Base-by-base conservation (phyloP, 2,329 filamentous ascomycete genomes). In the Venturia nashicola region DNA sequence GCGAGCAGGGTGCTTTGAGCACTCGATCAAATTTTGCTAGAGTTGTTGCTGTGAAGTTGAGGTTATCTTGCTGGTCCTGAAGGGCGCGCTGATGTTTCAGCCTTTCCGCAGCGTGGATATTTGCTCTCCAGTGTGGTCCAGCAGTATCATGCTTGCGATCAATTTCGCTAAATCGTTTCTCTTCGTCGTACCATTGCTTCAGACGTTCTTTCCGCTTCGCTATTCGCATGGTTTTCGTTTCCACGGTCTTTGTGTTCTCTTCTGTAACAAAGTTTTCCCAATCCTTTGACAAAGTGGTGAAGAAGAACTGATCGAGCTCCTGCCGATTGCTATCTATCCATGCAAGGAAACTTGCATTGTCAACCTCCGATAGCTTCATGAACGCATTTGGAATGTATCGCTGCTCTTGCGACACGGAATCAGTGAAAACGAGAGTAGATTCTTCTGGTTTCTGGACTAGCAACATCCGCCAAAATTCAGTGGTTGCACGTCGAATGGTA, bases 41-140 rank as follows among this genome's bases (percentile, higher is more conserved):
- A 0, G 87, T 83, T 0, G 89, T 85, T 51, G 85, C 84, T 66
- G 95, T 83, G 71, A 91, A 97, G 0, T 83, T 81, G 65, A 90
- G 82, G 70, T 92, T 93, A 71, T 99, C 94, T 69, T 97, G 91
- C 70, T 96, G 90, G 70, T 99, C 95, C 74, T 99, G 94, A 63
- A 91, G 77, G 18, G 90, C 82, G 66, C 94, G 83, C 72, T 97
- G 93, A 68, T 96, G 88, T 72, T 96, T 97, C 71, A 93, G 84
- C 68, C 94, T 88, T 72, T 99, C 94, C 0, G 93, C 91, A 60
- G 88, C 86, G 73, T 93, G 94, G 48, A 99, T 96, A 70, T 96
- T 97, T 69, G 92, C 91, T 78, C 93, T 89, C 94, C 93, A 99
- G 65, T 93, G 87, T 48, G 85, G 87, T 64, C 94, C 93, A 0